Evolutionary conservation across 2,329 filamentous ascomycete genomes (phyloP).

Genomic region (Ceratocystis eucalypticola): DNA sequence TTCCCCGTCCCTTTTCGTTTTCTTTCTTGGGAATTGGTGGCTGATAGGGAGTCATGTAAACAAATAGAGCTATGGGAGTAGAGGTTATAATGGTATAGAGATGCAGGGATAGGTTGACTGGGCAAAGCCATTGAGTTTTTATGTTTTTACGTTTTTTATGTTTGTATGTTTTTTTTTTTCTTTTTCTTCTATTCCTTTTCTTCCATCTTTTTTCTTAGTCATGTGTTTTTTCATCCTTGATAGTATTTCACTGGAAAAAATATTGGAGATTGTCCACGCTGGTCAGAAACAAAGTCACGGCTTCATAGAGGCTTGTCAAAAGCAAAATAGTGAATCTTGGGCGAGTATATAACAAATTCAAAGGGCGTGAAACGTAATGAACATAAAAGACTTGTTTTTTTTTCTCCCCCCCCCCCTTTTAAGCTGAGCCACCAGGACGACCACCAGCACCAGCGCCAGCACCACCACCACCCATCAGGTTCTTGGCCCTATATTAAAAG

Average conservation of each 20-base stretch:
- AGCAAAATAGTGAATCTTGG: background rate
- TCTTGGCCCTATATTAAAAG: constrained; percentile 29
- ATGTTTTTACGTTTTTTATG: background rate
- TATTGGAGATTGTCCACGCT: background rate
- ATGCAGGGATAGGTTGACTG: background rate
- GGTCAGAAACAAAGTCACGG: background rate
- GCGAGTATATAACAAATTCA: background rate
- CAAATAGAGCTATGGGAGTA: background rate
- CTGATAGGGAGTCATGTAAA: background rate
- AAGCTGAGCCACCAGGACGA: constrained; percentile 21
- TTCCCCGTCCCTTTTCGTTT: background rate
- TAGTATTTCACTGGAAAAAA: constrained; percentile 5
- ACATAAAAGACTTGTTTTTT: background rate
- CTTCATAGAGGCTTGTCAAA: background rate
- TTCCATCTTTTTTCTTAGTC: background rate
- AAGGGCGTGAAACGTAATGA: background rate
- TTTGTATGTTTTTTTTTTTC: background rate
- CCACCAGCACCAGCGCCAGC: constrained; percentile 23
- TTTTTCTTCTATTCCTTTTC: background rate
- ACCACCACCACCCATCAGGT: constrained; percentile 34
- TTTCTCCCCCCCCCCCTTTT: constrained; percentile 1
- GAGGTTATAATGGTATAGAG: background rate
- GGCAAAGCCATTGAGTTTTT: background rate
- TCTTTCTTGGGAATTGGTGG: background rate
- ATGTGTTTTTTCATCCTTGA: constrained; percentile 1